Base-by-base conservation (phyloP, 108 stramenopile genomes). In the Mediolabrus comicus region DNA sequence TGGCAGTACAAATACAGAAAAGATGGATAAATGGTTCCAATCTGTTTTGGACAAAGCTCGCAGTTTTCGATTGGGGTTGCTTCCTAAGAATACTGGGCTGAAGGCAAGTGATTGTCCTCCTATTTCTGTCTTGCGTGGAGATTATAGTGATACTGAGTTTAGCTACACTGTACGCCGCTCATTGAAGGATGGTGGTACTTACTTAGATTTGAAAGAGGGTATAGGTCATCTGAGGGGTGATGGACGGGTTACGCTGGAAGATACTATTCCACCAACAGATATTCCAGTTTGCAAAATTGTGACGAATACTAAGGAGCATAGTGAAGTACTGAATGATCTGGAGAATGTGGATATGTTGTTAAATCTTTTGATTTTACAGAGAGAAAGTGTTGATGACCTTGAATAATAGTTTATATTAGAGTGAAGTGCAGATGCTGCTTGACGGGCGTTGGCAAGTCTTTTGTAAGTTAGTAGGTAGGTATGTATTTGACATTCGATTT, bases 261-360 rank as follows among this genome's bases (percentile, higher is more conserved):
- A 65, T 65, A 51, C 63, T 28, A 13, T 65, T 11, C 63, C 63
- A n/a, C 63, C 63, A 26, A 56, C 6, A 19, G 63, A 16, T 17
- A 55, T 65, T 31, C 63, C 63, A 25, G 63, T 65, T 43, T 55
- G 19, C 14, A 65, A 53, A 27, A 51, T 65, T 12, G 26, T 65
- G 10, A 65, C 63, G 6, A 65, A 65, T 29, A 17, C 43, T 5
- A 55, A n/a, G 46, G 63, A 65, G 49, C 63, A 65, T 65, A n/a
- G 26, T 1, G 53, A n/a, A 55, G 63, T 65, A 16, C 55, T 65
- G 63, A 65, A 65, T 53, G 63, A 65, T 55, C 19, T 65, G 0
- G 63, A 65, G 16, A 55, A 19, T 65, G 63, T 65, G 26, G 53
- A 55, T 56, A 43, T 17, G 41, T 43, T 43, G 16, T 43, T 43